Evolutionary conservation across 1,284 basidiomycete genomes (phyloP), one percentile per base, ranked within the genome.

Genomic region (Cryptococcus neoformans): DNA sequence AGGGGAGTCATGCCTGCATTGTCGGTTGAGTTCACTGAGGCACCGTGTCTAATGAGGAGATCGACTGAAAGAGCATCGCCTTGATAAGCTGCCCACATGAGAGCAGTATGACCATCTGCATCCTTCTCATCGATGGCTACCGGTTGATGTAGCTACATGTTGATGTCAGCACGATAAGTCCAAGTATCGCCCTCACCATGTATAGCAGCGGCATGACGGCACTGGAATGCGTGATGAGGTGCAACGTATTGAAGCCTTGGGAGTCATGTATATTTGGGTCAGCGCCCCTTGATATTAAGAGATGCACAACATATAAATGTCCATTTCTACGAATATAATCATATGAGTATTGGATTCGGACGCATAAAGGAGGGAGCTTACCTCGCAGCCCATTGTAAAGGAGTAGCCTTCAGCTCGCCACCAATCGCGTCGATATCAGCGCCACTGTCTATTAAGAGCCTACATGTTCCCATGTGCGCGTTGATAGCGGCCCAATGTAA

Each of bases 1-100:
- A 99, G 81, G 0, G 96, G 92, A 0, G 92, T 86, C 53, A 99
- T 82, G 0, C 93, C 93, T 0, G 84, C 78, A 61, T 90, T 87
- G 72, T 99, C 96, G 42, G 83, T 82, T 4, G 87, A 78, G 60
- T 85, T 84, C 1, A 88, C 81, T 55, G 85, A 88, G 2, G 94
- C 92, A 7, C 92, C 92, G 64, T 95, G 90, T 56, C 87, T 85
- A 53, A 99, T 82, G 16, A 99, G 79, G 38, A 99, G 78, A 62
- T 97, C 92, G 2, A 99, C 92, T 0, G 90, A 93, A 21, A 99
- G 84, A 1, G 92, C 93, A 69, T 99, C 96, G 46, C 95, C 78
- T 74, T 99, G 96, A 78, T 98, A 99, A 4, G 93, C 92, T 2
- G 96, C 96, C 96, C 96, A 99, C 91, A 98, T 97, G 53, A 99